A percentile compares a stretch with the other conserved stretches of the same genome.
Conservation (phyloP, 257 asterid species). For the Scutellaria barbata region DNA sequence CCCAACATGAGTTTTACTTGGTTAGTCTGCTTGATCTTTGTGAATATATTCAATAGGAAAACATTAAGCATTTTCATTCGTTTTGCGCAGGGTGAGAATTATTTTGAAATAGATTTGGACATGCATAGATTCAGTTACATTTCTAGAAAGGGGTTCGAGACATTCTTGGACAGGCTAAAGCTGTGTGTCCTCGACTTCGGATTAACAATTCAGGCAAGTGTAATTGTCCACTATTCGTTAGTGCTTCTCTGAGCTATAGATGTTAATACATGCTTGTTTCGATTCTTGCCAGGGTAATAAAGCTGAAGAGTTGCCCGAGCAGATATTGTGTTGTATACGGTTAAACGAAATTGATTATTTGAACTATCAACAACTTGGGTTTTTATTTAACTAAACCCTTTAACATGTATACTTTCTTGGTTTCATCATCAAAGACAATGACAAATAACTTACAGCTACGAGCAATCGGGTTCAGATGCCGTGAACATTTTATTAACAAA, state of each 20-base stretch:
- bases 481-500: background rate
- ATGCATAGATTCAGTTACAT: slow-evolving; percentile 93
- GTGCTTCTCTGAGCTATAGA: background rate
- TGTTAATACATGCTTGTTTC: slow-evolving; percentile 25
- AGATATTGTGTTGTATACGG: slow-evolving; percentile 72
- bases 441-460: slow-evolving; percentile 2
- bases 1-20: slow-evolving; percentile 84
- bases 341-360: slow-evolving; percentile 65
- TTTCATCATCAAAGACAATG: slow-evolving; percentile 33
- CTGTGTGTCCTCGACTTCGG: slow-evolving; percentile 78
- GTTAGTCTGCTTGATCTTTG: slow-evolving; percentile 40
- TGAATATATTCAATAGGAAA: background rate
- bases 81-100: slow-evolving; percentile 67
- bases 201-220: slow-evolving; percentile 82
- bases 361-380: slow-evolving; percentile 72
- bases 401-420: slow-evolving; percentile 35
- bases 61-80: background rate
- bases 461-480: no score
- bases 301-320: slow-evolving; percentile 84
- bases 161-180: slow-evolving; percentile 76
- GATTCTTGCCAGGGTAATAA: slow-evolving; percentile 68
- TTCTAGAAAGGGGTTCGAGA: slow-evolving; percentile 77
- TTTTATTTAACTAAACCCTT: slow-evolving; percentile 40
- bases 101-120: slow-evolving; percentile 84
- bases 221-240: background rate